Evolutionary conservation across 2,329 filamentous ascomycete species (phyloP), one percentile per base, ranked within the genome.

Genomic region (Helotiales sp.): DNA sequence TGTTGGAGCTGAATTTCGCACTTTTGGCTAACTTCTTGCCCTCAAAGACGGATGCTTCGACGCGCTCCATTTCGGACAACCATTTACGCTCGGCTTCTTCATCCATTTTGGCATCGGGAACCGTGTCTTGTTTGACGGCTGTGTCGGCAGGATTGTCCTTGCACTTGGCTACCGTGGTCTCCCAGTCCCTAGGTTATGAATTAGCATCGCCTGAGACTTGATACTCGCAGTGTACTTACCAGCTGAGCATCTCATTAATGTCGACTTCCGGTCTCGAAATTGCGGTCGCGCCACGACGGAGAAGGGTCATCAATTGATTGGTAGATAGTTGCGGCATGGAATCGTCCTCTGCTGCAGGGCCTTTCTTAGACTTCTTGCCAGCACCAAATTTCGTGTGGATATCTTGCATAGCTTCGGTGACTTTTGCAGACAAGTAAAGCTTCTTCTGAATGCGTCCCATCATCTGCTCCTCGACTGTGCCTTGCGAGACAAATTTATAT

Each of bases 401-500:
- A 61, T 79, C 81, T 40, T 78, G 75, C 79, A 85, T 83, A 1
- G 77, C 78, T 59, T 85, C 82, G 0, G 81, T 85, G 17, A 86
- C 81, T 64, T 84, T 86, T 0, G 80, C 76, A 0, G 82, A 84
- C 0, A 86, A 72, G 59, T 86, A 86, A 0, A 85, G 72, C 70
- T 86, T 87, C 74, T 86, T 86, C 6, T 69, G 66, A 42, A 71
- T 71, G 12, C 70, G 57, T 9, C 69, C 67, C 67, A 71, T 70
- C 70, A 99, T 98, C 69, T 93, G 92, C 74, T 99, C 95, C 70
- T 99, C 95, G 0, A 90, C 91, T 13, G 89, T 93, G 22, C 88
- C 84, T 58, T 92, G 88, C 2, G 92, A 96, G 76, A 96, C 90
- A 0, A 99, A 77, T 71, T 98, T 93, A 69, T 98, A 96, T 65